These are phyloP conservation scores for Hypoxylon sp. DNA, from an alignment of 2,329 filamentous ascomycete species.

Conservation along the genomic window DNA sequence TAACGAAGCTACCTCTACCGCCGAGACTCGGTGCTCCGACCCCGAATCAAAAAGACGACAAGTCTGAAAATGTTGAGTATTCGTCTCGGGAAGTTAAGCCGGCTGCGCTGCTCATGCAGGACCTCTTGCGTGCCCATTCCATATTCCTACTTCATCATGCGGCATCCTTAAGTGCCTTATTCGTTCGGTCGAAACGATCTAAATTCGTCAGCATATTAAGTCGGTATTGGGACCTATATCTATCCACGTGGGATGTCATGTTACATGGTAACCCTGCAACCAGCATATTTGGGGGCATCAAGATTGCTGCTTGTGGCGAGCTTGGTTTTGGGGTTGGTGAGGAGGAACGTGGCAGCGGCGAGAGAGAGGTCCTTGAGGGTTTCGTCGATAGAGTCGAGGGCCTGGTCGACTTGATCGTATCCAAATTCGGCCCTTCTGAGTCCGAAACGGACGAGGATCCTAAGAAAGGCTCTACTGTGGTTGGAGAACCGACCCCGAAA, in stretches of 20 bases:
- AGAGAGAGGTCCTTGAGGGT: slow-evolving; percentile 93
- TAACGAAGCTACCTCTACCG: slow-evolving; percentile 79
- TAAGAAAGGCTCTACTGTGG: slow-evolving; percentile 46
- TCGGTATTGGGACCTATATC: slow-evolving; percentile 81
- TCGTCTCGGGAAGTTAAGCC: slow-evolving; percentile 92
- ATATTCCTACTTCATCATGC: slow-evolving; percentile 92
- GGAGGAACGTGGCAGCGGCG: slow-evolving; percentile 93
- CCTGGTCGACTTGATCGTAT: slow-evolving; percentile 88
- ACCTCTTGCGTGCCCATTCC: slow-evolving; percentile 84
- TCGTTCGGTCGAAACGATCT: slow-evolving; percentile 71
- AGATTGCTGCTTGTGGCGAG: slow-evolving; percentile 90
- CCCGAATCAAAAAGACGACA: slow-evolving; percentile 54
- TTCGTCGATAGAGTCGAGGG: slow-evolving; percentile 84
- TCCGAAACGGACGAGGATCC: slow-evolving; percentile 51
- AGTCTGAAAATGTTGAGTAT: slow-evolving; percentile 75
- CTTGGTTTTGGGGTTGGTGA: slow-evolving; percentile 95
- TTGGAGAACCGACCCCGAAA: slow-evolving; percentile 51
- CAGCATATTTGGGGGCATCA: slow-evolving; percentile 84
- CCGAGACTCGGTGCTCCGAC: slow-evolving; percentile 61
- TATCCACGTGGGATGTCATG: slow-evolving; percentile 87
- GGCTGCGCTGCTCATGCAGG: slow-evolving; percentile 79
- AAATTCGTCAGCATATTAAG: slow-evolving; percentile 80
- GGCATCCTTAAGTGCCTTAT: slow-evolving; percentile 77
- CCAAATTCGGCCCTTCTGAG: slow-evolving; percentile 75
- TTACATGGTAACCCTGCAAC: slow-evolving; percentile 89